phyloP scores from a whole-genome alignment of 495 filamentous ascomycete genomes.

The Pyrenula aspistea region DNA sequence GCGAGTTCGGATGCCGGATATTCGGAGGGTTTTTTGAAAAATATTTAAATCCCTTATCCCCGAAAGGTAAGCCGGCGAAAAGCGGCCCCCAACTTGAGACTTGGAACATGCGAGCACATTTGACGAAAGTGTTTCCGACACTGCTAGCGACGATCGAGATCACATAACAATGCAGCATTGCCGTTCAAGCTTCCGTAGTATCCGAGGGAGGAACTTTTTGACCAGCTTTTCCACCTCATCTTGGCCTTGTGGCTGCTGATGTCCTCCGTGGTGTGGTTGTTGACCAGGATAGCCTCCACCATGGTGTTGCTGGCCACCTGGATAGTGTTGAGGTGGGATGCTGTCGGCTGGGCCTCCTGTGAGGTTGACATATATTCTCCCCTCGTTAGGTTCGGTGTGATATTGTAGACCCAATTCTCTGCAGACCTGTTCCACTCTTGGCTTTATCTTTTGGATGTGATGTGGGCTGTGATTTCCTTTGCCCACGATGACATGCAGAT shows the following conservation, averaged over 20 bases:
- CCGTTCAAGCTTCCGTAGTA: constrained; percentile 53
- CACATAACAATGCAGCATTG: constrained; percentile 75
- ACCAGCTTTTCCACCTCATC: constrained; percentile 54
- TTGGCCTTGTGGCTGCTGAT: constrained; percentile 30
- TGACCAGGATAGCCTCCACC: constrained; percentile 15
- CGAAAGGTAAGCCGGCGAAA: too few relatives aligned
- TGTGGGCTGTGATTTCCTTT: constrained; percentile 78
- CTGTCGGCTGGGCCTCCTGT: constrained; percentile 44
- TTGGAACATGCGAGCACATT: too few relatives aligned
- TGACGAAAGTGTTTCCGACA: too few relatives aligned
- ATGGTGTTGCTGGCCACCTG: constrained; percentile 16
- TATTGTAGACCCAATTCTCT: constrained; percentile 70
- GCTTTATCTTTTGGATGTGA: constrained; percentile 83
- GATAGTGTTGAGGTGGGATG: constrained; percentile 31
- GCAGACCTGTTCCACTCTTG: constrained; percentile 77
- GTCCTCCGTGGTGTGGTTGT: constrained; percentile 28
- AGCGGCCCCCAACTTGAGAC: too few relatives aligned
- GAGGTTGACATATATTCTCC: constrained; percentile 66
- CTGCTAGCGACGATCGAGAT: too few relatives aligned
- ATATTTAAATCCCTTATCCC: too few relatives aligned
- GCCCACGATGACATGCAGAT: constrained; percentile 84
- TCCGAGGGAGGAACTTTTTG: constrained; percentile 44
- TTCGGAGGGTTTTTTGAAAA: too few relatives aligned
- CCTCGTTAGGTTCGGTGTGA: constrained; percentile 74
- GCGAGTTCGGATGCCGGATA: too few relatives aligned